Conservation (phyloP, 1,139 yeast species). For the Debaryomycetaceae sp. region DNA sequence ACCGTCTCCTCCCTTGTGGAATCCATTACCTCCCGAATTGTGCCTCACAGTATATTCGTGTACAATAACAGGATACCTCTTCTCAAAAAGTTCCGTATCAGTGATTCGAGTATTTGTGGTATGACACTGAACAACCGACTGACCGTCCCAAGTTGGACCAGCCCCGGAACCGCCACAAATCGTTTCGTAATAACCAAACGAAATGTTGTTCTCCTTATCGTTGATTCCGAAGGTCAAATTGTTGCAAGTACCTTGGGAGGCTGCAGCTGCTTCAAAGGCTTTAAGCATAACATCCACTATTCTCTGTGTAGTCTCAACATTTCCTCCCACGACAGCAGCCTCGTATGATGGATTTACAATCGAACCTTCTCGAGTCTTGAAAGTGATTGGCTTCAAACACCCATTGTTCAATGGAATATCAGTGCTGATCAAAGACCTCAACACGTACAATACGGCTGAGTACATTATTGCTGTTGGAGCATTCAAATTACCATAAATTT, state of each 20-base stretch:
- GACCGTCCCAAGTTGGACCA: conserved; percentile 49
- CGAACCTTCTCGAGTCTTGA: conserved; percentile 65
- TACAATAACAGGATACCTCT: conserved; percentile 44
- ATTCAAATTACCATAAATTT: conserved; percentile 42
- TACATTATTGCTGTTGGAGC: conserved; percentile 65
- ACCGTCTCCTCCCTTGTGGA: conserved; percentile 44
- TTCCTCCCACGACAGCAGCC: conserved; percentile 88
- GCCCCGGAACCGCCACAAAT: conserved; percentile 52
- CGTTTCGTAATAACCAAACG: conserved; percentile 48
- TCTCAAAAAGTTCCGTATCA: conserved; percentile 45
- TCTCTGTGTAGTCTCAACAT: conserved; percentile 83
- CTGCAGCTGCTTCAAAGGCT: conserved; percentile 72
- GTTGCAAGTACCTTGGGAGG: conserved; percentile 50
- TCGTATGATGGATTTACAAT: conserved; percentile 67
- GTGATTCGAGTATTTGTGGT: conserved; percentile 49
- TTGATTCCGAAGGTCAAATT: conserved; percentile 47
- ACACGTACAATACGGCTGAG: conserved; percentile 77
- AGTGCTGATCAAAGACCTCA: conserved; percentile 69
- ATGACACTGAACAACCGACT: conserved; percentile 46
- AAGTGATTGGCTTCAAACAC: conserved; percentile 66
- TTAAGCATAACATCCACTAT: conserved; percentile 75
- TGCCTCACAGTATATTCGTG: conserved; percentile 37
- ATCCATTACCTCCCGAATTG: conserved; percentile 43
- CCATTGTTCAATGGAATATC: conserved; percentile 87
- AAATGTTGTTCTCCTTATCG: conserved; percentile 31